Conservation (phyloP, 2,329 filamentous ascomycete genomes). For the Aspergillus tanneri region DNA sequence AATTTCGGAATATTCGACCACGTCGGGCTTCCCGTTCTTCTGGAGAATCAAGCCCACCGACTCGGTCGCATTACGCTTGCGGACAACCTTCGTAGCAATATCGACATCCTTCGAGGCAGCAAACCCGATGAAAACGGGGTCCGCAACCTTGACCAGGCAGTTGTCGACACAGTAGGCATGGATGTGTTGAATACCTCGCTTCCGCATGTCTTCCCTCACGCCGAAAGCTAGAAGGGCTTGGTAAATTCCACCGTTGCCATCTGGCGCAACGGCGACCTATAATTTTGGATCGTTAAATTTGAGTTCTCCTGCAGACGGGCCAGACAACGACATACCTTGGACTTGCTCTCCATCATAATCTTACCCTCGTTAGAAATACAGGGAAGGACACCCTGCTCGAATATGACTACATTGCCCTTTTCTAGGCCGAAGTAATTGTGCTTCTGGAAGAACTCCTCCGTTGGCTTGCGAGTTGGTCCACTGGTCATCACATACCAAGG, state of each 20-base stretch:
- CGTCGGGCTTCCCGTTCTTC: constrained; percentile 94
- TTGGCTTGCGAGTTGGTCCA: constrained; percentile 85
- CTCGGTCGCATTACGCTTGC: constrained; percentile 95
- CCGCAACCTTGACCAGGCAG: constrained; percentile 97
- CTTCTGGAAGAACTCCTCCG: constrained; percentile 89
- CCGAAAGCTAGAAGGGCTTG: constrained; percentile 78
- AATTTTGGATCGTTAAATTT: too few species aligned
- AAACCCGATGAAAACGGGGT: constrained; percentile 94
- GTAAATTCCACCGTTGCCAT: constrained; percentile 97
- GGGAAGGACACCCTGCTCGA: constrained; percentile 94
- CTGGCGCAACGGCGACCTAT: constrained; percentile 83
- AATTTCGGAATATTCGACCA: constrained; percentile 98
- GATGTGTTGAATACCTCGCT: constrained; percentile 88
- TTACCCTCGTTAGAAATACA: constrained; percentile 98
- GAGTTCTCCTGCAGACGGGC: too few species aligned
- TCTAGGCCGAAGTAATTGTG: constrained; percentile 87
- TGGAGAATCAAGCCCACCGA: constrained; percentile 90
- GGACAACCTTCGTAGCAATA: constrained; percentile 98
- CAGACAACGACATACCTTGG: constrained; percentile 55
- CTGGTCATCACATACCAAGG: constrained; percentile 99
- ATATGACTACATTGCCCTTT: constrained; percentile 83
- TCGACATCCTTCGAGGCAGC: constrained; percentile 83
- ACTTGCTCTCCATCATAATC: constrained; percentile 89
- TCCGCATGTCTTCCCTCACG: constrained; percentile 82
- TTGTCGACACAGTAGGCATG: constrained; percentile 99